A percentile compares a stretch with the other conserved stretches of the same genome.
Evolutionary conservation across 2,329 filamentous ascomycete genomes (phyloP).

Genomic region (Curvularia hawaiiensis): DNA sequence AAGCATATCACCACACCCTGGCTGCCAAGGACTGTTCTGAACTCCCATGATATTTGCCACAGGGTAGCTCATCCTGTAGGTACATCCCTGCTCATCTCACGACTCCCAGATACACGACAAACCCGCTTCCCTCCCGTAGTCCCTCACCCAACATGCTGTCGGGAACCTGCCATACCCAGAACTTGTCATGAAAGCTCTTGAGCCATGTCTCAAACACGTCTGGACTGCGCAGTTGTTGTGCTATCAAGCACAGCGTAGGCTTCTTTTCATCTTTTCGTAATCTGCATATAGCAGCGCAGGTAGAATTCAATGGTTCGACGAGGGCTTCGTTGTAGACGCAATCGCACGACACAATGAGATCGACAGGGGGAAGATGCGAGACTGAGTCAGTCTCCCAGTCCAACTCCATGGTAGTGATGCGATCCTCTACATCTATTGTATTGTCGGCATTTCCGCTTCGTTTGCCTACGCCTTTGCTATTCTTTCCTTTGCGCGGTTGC

Average conservation of each 20-base stretch:
- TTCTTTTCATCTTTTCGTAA: constrained; percentile 46
- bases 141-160: constrained; percentile 64
- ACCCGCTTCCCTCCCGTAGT: constrained; percentile 70
- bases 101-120: constrained; percentile 77
- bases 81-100: constrained; percentile 23
- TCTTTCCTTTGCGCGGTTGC: constrained; percentile 6
- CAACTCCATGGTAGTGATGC: constrained; percentile 50
- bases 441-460: constrained; percentile 26
- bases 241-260: constrained; percentile 77
- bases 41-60: too few species aligned
- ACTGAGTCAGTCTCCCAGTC: constrained; percentile 79
- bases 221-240: constrained; percentile 84
- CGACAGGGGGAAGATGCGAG: constrained; percentile 60
- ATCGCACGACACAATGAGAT: constrained; percentile 83
- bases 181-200: constrained; percentile 66
- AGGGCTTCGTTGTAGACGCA: constrained; percentile 95
- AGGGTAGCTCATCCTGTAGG: not conserved
- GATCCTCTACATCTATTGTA: not conserved
- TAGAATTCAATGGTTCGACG: constrained; percentile 79
- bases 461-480: not conserved
- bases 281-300: constrained; percentile 75
- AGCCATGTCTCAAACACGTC: constrained; percentile 88
- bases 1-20: not conserved
- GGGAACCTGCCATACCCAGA: constrained; percentile 77
- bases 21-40: not conserved